phyloP scores from a whole-genome alignment of 768 basidiomycete genomes.

The Suillus alpinus region DNA sequence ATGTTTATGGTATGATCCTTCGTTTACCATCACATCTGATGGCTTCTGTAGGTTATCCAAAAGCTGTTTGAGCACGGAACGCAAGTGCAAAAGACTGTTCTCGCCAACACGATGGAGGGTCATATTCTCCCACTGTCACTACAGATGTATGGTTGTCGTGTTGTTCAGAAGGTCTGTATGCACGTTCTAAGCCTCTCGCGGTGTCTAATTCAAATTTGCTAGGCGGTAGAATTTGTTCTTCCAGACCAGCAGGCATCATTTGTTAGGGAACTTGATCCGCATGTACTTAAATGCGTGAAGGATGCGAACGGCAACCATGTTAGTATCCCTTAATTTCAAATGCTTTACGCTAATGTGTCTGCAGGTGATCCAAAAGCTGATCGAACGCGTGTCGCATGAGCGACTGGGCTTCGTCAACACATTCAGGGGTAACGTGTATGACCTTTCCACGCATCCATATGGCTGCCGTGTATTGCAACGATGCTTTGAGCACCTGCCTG shows the following conservation, averaged over 20 bases:
- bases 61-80: constrained; percentile 90
- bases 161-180: constrained; percentile 78
- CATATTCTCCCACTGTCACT: constrained; percentile 74
- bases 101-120: constrained; percentile 74
- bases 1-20: constrained; percentile 25
- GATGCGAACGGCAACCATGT: constrained; percentile 96
- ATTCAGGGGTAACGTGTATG: constrained; percentile 77
- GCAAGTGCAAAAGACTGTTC: constrained; percentile 63
- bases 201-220: constrained; percentile 9
- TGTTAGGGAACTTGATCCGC: constrained; percentile 74
- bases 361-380: constrained; percentile 84
- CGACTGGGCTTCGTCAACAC: constrained; percentile 70
- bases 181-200: background rate
- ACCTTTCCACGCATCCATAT: constrained; percentile 84
- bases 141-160: constrained; percentile 96
- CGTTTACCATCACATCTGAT: constrained; percentile 9
- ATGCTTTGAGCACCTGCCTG: constrained; percentile 82
- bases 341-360: constrained; percentile 6
- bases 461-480: constrained; percentile 95
- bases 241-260: constrained; percentile 76
- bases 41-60: constrained; percentile 71
- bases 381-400: constrained; percentile 77
- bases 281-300: constrained; percentile 82
- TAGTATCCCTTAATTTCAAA: constrained; percentile 23
- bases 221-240: constrained; percentile 83